phyloP scores from a whole-genome alignment of 2,329 filamentous ascomycete genomes.

The Aureobasidium sp. region DNA sequence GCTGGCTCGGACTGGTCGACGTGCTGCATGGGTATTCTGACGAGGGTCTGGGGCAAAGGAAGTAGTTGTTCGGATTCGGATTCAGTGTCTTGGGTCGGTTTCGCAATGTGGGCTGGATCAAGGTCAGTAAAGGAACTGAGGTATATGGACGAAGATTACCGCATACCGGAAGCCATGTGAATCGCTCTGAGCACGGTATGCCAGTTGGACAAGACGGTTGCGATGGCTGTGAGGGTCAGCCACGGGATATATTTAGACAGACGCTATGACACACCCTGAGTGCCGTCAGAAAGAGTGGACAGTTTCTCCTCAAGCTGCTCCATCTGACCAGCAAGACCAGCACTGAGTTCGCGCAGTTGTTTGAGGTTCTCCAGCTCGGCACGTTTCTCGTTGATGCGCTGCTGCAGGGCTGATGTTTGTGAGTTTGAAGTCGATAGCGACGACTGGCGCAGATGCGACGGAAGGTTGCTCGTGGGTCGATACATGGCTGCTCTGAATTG shows the following conservation, averaged over 20 bases:
- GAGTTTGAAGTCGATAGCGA: slow-evolving; percentile 43
- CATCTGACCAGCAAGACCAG: slow-evolving; percentile 73
- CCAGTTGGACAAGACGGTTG: slow-evolving; percentile 79
- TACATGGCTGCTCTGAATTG: slow-evolving; percentile 25
- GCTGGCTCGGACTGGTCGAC: slow-evolving; percentile 24
- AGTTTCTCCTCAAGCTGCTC: slow-evolving; percentile 72
- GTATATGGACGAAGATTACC: not conserved
- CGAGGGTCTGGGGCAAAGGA: slow-evolving; percentile 70
- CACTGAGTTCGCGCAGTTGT: slow-evolving; percentile 70
- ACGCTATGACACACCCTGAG: slow-evolving; percentile 52
- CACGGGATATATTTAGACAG: no score
- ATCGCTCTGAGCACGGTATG: slow-evolving; percentile 78
- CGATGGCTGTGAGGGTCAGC: slow-evolving; percentile 52
- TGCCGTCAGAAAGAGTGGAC: slow-evolving; percentile 68
- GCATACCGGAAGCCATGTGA: slow-evolving; percentile 72
- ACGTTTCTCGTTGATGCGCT: slow-evolving; percentile 79
- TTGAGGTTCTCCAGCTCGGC: slow-evolving; percentile 71
- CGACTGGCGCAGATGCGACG: slow-evolving; percentile 59
- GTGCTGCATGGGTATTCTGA: slow-evolving; percentile 77
- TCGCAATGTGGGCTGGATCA: slow-evolving; percentile 58
- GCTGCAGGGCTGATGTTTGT: slow-evolving; percentile 62
- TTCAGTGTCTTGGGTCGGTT: slow-evolving; percentile 34
- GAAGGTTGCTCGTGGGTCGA: slow-evolving; percentile 35
- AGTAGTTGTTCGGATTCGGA: slow-evolving; percentile 37
- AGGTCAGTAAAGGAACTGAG: slow-evolving; percentile 13